Evolutionary conservation across 257 asterid species (phyloP), one percentile per base, ranked within the genome.

Genomic region (Leonotis leonurus): DNA sequence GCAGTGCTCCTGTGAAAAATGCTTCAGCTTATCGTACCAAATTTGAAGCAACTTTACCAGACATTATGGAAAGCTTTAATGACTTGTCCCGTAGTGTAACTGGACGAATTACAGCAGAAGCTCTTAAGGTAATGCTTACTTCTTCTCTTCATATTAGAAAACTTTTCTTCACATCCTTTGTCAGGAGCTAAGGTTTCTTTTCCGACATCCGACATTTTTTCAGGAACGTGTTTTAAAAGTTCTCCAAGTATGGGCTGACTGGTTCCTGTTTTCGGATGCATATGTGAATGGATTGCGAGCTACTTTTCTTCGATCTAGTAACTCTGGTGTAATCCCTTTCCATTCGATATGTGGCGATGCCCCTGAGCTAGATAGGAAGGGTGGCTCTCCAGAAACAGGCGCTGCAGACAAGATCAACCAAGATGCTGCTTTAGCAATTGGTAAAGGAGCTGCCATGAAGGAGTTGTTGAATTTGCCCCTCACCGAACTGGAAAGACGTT

Each of bases 1-100:
- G 97, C 80, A 90, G 96, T 60, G 95, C 96, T 70, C 96, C 95
- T 57, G 96, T 90, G 56, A 90, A 88, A 73, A 90, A 90, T 64
- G 97, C 97, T 46, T 90, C 97, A 70, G 97, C 97, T 39, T 90
- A 87, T 70, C 95, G 97, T 60, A 87, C 96, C 56, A 90, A 82
- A 80, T 90, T 90, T 22, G 97, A 90, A 83, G 83, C 94, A 60
- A 81, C 89, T 63, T 62, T 89, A 53, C 94, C 97, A 39, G 97
- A 89, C 75, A 77, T 89, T 64, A 78, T 86, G 78, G 98, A 91
- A 81, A 91, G 98, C 78, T 91, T 88, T 73, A 91, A 91, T 70
- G 98, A 91, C 80, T 82, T 88, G 62, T 88, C 88, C 67, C 90
- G 95, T 63, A 83, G 96, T 77, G 81, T 93, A 61, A 89, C 99